Conservation (phyloP, 331 rosid genomes). For the Saraca asoca region DNA sequence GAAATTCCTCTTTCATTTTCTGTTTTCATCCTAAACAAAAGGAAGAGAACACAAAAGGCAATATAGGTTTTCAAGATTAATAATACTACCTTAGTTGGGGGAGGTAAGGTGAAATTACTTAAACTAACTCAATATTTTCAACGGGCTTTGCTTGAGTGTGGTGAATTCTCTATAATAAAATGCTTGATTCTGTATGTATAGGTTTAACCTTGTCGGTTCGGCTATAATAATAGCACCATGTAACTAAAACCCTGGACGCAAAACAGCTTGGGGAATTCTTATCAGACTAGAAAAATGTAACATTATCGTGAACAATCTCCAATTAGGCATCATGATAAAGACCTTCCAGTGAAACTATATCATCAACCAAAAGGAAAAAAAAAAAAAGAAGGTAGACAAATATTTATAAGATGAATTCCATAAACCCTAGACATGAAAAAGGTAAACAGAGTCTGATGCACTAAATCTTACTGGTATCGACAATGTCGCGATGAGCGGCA, state of each 20-base stretch:
- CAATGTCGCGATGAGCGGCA: constrained; percentile 69
- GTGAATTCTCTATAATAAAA: neutral
- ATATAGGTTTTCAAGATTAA: neutral
- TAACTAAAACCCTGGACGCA: neutral
- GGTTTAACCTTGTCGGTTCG: neutral
- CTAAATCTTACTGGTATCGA: constrained; percentile 53
- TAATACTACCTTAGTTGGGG: neutral
- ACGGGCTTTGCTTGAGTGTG: neutral
- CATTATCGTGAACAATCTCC: neutral
- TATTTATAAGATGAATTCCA: neutral
- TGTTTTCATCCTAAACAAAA: neutral
- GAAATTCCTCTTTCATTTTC: neutral
- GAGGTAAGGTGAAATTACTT: neutral
- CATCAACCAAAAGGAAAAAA: constrained; percentile 17
- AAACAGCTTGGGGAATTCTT: neutral
- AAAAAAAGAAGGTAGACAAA: constrained; percentile 10
- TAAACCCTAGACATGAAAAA: constrained; percentile 28
- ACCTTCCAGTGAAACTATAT: neutral
- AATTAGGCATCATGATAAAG: neutral
- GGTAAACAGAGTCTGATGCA: neutral
- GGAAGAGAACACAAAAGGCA: neutral
- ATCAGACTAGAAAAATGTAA: neutral
- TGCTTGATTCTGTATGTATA: neutral
- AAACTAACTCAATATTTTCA: neutral
- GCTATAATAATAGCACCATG: neutral